Evolutionary conservation across 805 yeast species (phyloP), one percentile per base, ranked within the genome.

Genomic region (Kodamaea jinghongensis): DNA sequence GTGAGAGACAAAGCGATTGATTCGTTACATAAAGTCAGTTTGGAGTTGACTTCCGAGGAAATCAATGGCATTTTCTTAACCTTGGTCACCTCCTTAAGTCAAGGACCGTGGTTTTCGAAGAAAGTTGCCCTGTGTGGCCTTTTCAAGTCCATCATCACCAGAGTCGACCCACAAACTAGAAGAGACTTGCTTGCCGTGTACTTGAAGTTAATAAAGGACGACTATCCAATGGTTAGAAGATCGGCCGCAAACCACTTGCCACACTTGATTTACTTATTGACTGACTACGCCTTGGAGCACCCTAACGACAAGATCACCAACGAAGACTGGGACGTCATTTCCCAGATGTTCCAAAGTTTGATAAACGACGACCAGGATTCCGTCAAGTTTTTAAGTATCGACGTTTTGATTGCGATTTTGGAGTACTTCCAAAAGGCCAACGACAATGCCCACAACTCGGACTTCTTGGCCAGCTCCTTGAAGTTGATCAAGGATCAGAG

Each of bases 191-290:
- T 89, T 46, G 71, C 75, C 29, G 64, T 83, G 31, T 91, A 82
- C 61, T 70, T 78, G 43, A 84, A 81, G 49, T 71, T 93, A 50
- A 78, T 86, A 35, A 77, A 76, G 48, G 98, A 93, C 61, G 99
- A 93, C 43, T 86, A 96, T 13, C 99, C 99, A 45, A 89, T 93
- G 96, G 98, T 93, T 14, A 81, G 96, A 63, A 82, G 97, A 58
- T 85, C 96, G 7, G 95, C 97, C 11, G 98, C 96, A 5, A 78
- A 79, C 30, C 78, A 84, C 54, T 74, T 93, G 50, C 96, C 99
- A 2, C 69, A 62, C 27, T 66, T 91, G 41, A 78, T 91, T 47
- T 79, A 81, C 48, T 65, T 78, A 37, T 58, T 69, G 49, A 66
- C 73, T 13, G 58, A 54, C 16, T 71, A 84, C 42, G 61, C 68